These are phyloP conservation scores for Cryptosporidium muris DNA, from an alignment of 169 alveolate species.

Conservation along the genomic window DNA sequence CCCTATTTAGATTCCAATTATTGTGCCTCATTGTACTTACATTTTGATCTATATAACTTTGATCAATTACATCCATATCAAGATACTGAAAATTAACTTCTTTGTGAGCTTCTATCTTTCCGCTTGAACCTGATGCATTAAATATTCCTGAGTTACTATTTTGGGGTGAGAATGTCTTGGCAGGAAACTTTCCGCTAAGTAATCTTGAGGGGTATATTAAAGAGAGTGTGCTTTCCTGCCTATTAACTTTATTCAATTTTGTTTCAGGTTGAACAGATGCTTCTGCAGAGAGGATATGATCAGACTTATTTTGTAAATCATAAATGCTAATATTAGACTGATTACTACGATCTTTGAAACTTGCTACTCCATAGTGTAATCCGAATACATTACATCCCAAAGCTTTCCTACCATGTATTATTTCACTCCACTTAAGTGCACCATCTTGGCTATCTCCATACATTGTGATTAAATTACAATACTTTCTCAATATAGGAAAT, in stretches of 20 bases:
- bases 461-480: constrained; percentile 86
- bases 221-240: constrained; percentile 42
- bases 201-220: constrained; percentile 56
- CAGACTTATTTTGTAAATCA: neutral
- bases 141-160: constrained; percentile 57
- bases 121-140: constrained; percentile 28
- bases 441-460: constrained; percentile 85
- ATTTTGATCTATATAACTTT: constrained; percentile 81
- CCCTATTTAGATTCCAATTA: constrained; percentile 87
- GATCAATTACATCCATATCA: constrained; percentile 87
- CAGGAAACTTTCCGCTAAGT: constrained; percentile 16
- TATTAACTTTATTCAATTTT: neutral
- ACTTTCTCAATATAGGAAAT: constrained; percentile 81
- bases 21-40: constrained; percentile 80
- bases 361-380: constrained; percentile 31
- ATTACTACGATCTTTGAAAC: neutral
- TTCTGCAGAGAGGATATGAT: constrained; percentile 18
- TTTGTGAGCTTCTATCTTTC: constrained; percentile 11
- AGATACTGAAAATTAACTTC: constrained; percentile 75
- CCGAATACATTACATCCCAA: constrained; percentile 77
- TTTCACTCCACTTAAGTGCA: constrained; percentile 79
- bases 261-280: neutral
- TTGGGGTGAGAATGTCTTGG: constrained; percentile 33
- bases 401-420: constrained; percentile 76
- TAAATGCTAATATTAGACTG: constrained; percentile 10